Percentiles rank a stretch among this genome's conserved stretches.
phyloP scores from a whole-genome alignment of 352 stramenopile species.

The Phytophthora hybrid region DNA sequence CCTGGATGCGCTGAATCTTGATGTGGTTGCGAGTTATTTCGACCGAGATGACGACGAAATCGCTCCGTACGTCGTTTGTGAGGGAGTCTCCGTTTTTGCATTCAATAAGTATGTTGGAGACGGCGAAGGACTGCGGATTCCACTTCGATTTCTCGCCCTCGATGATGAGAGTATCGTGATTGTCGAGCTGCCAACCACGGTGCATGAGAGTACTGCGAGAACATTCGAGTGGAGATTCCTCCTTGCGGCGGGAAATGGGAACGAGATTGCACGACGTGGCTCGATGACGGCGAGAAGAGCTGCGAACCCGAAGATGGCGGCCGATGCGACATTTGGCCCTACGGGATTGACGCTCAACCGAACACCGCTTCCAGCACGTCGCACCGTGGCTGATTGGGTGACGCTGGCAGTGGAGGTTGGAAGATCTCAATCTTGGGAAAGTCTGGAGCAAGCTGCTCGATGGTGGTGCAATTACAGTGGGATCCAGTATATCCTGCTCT shows the following conservation, averaged over 20 bases:
- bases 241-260: slow-evolving; percentile 11
- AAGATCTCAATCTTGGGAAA: not conserved
- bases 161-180: slow-evolving; percentile 18
- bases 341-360: not conserved
- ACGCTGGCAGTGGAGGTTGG: not conserved
- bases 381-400: slow-evolving; percentile 16
- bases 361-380: slow-evolving; percentile 11
- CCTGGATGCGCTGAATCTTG: not conserved
- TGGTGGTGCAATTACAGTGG: slow-evolving; percentile 21
- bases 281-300: slow-evolving; percentile 16
- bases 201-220: slow-evolving; percentile 18
- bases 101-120: slow-evolving; percentile 12
- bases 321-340: not conserved
- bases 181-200: slow-evolving; percentile 15
- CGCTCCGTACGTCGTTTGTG: not conserved
- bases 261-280: slow-evolving; percentile 7
- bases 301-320: not conserved
- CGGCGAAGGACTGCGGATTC: slow-evolving; percentile 21
- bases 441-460: not conserved
- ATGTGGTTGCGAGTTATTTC: not conserved
- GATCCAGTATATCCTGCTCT: slow-evolving; percentile 24
- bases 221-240: slow-evolving; percentile 8
- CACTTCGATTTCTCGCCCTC: slow-evolving; percentile 22
- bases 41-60: not conserved
- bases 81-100: not conserved